Percentiles rank a stretch among this genome's conserved stretches.
Evolutionary conservation across 2,329 filamentous ascomycete species (phyloP).

Genomic region (Neofusicoccum cordaticola): DNA sequence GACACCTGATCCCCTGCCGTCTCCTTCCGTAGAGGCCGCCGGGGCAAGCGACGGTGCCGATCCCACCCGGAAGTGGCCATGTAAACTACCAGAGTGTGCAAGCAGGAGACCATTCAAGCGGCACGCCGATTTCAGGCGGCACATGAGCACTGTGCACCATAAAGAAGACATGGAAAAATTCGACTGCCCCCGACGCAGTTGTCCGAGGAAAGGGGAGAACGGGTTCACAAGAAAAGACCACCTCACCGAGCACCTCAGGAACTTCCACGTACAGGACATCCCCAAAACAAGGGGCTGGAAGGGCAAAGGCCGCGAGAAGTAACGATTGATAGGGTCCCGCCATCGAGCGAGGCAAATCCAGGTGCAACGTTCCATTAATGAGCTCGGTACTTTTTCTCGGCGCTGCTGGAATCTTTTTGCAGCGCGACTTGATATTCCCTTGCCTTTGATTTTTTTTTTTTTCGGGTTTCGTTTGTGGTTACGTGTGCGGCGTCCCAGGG

Average conservation of each 20-base stretch:
- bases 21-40: not conserved
- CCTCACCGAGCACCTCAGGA: constrained; percentile 55
- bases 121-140: constrained; percentile 2
- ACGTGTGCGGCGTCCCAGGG: not conserved
- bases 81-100: not conserved
- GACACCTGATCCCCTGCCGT: not conserved
- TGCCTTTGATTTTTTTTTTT: not conserved
- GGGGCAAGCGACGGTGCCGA: not conserved
- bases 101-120: not conserved
- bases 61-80: not conserved
- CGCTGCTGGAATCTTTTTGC: not conserved
- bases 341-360: too few species aligned
- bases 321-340: not conserved
- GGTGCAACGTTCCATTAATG: not conserved
- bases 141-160: constrained; percentile 9
- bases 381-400: not conserved
- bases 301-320: not conserved
- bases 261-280: constrained; percentile 52
- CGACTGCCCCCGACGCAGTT: not conserved
- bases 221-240: constrained; percentile 59
- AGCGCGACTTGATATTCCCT: not conserved
- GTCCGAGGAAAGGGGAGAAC: constrained; percentile 1
- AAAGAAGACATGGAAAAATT: not conserved
- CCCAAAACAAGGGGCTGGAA: constrained; percentile 31
- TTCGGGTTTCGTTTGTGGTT: not conserved